Evolutionary conservation across 371 early-diverging fungal genomes (phyloP).

Genomic region (Sporodiniella umbellata): DNA sequence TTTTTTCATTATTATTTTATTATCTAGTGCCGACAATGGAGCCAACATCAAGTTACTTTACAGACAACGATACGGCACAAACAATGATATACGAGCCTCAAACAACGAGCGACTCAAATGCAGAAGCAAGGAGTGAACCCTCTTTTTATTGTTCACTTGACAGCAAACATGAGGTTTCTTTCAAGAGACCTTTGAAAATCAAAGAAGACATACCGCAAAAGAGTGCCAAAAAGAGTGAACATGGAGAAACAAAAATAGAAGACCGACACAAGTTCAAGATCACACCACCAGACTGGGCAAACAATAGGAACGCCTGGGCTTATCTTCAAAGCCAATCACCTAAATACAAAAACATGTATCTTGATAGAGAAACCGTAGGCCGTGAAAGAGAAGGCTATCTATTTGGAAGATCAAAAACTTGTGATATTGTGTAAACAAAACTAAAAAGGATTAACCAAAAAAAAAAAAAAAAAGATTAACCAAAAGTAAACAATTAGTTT

Average conservation of each 20-base stretch:
- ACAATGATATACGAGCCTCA: neutral
- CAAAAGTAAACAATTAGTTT: no score
- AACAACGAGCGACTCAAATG: neutral
- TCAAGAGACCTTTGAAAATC: no score
- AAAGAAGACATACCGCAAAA: no score
- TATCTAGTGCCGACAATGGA: neutral
- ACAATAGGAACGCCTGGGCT: constrained; percentile 46
- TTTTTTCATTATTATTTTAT: neutral
- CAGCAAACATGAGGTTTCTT: neutral
- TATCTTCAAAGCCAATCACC: constrained; percentile 49
- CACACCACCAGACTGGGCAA: constrained; percentile 24
- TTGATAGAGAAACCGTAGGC: constrained; percentile 10
- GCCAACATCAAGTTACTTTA: no score
- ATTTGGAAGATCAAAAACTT: constrained; percentile 60
- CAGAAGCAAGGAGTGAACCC: no score
- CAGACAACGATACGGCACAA: neutral
- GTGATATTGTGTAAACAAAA: constrained; percentile 56
- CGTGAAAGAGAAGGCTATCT: constrained; percentile 57
- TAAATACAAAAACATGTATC: constrained; percentile 25
- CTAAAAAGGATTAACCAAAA: no score
- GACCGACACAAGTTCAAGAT: neutral
- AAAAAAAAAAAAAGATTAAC: no score
- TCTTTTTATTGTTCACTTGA: neutral
- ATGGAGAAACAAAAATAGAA: neutral
- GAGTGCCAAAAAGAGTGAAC: no score